Evolutionary conservation across 345 rosid species (phyloP), one percentile per base, ranked within the genome.

Genomic region (Bretschneidera sinensis): DNA sequence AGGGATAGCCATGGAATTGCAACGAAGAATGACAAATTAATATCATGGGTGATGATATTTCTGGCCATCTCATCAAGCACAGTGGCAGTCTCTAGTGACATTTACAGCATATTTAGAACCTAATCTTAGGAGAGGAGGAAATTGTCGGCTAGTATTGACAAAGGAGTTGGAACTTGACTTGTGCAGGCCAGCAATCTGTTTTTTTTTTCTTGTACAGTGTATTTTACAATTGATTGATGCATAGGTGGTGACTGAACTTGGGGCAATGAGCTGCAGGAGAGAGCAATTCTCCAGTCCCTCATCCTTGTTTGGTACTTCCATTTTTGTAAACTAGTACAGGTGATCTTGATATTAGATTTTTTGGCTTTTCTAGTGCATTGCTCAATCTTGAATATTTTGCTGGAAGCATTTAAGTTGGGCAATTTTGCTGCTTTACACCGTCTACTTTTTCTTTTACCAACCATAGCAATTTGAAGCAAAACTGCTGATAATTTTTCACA

Each of bases 41-140:
- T 63, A 34, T 76, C 88, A 14, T 83, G 85, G 86, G n/a, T 83
- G 23, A 79, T 83, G 92, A 75, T 86, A 52, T 4, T 72, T 18
- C 64, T 83, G 64, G 80, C 88, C 9, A 66, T 77, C 55, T 70
- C 81, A n/a, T 78, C 83, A 2, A 86, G 92, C 72, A 70, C 66
- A 4, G 82, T 72, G 56, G 85, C 92, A 25, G 69, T 86, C n/a
- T 74, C 69, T n/a, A 86, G 81, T 50, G 87, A 83, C 25, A 68
- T 81, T 13, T 79, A 77, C 54, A 65, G 82, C 70, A 34, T 79
- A 43, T 72, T 81, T 24, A 66, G 71, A 69, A 49, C 68, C 78
- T 77, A 54, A 71, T 47, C 45, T 6, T 21, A 6, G 4, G 17
- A 47, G 9, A 31, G 4, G 6, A 31, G 35, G 35, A 31, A 31